A percentile compares a stretch with the other conserved stretches of the same genome.
These are phyloP conservation scores for Saussurea involucrata DNA, from an alignment of 129 eudicot genomes.

Conservation along the genomic window DNA sequence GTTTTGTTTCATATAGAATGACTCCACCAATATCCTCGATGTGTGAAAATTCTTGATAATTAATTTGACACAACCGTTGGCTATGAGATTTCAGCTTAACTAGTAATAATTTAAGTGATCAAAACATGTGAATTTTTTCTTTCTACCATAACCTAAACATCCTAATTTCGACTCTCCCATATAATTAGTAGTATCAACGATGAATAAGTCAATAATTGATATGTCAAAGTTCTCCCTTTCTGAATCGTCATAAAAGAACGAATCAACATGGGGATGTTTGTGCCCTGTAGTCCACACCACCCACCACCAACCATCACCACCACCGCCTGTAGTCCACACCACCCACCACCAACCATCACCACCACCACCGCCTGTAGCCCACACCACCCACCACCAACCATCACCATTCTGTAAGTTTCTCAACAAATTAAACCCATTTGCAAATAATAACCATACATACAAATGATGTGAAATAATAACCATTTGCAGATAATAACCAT, in stretches of 20 bases:
- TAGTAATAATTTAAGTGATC: not conserved
- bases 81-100: not conserved
- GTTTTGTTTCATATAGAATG: not conserved
- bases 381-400: too few species aligned
- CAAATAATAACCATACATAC: too few species aligned
- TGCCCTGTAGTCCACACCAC: too few species aligned
- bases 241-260: not conserved
- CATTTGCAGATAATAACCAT: too few species aligned
- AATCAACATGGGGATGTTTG: conserved; percentile 21
- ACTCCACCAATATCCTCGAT: not conserved
- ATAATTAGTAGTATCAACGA: not conserved
- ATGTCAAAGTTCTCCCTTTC: not conserved
- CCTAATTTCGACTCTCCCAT: not conserved
- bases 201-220: not conserved
- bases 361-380: too few species aligned
- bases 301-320: too few species aligned
- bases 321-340: too few species aligned
- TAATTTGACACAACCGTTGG: not conserved
- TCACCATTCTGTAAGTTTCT: too few species aligned
- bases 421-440: too few species aligned
- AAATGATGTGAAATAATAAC: too few species aligned
- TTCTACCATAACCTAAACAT: not conserved
- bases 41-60: not conserved
- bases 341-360: too few species aligned
- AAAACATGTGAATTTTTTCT: not conserved